A percentile compares a stretch with the other conserved stretches of the same genome.
Evolutionary conservation across 805 yeast species (phyloP).

Genomic region (Yarrowia porcina): DNA sequence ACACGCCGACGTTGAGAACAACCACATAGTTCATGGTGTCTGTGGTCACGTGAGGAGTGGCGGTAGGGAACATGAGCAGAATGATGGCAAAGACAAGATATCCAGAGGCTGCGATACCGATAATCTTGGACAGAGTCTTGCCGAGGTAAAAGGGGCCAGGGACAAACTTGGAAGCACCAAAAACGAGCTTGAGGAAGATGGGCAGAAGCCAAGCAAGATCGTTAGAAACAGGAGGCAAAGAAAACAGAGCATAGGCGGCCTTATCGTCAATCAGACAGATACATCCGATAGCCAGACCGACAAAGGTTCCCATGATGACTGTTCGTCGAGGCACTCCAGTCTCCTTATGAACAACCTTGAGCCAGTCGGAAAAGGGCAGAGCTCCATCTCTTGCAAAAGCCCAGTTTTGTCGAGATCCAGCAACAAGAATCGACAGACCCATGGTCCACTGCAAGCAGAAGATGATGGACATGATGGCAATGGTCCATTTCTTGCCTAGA

Average conservation of each 20-base stretch:
- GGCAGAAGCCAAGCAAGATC: conserved; percentile 64
- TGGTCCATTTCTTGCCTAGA: conserved; percentile 62
- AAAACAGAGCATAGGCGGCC: conserved; percentile 67
- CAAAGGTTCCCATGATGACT: conserved; percentile 50
- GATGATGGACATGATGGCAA: conserved; percentile 58
- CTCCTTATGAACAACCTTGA: conserved; percentile 55
- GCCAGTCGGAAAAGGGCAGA: conserved; percentile 55
- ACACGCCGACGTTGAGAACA: conserved; percentile 59
- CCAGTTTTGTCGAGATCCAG: conserved; percentile 68
- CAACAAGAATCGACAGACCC: conserved; percentile 62
- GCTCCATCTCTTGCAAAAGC: conserved; percentile 78
- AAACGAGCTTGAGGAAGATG: conserved; percentile 50
- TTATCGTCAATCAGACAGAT: conserved; percentile 55
- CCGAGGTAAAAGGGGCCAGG: conserved; percentile 73
- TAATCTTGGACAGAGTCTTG: conserved; percentile 42
- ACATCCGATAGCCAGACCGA: conserved; percentile 53
- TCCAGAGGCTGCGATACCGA: conserved; percentile 47
- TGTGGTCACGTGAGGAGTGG: conserved; percentile 36
- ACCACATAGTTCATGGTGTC: conserved; percentile 66
- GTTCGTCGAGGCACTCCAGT: conserved; percentile 67
- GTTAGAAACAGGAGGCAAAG: conserved; percentile 60
- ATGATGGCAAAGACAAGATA: conserved; percentile 55
- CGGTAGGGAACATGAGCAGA: conserved; percentile 59
- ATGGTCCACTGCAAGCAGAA: conserved; percentile 61
- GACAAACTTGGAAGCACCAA: conserved; percentile 47